These are phyloP conservation scores for Fusarium albidum DNA, from an alignment of 2,329 filamentous ascomycete genomes.

Conservation along the genomic window DNA sequence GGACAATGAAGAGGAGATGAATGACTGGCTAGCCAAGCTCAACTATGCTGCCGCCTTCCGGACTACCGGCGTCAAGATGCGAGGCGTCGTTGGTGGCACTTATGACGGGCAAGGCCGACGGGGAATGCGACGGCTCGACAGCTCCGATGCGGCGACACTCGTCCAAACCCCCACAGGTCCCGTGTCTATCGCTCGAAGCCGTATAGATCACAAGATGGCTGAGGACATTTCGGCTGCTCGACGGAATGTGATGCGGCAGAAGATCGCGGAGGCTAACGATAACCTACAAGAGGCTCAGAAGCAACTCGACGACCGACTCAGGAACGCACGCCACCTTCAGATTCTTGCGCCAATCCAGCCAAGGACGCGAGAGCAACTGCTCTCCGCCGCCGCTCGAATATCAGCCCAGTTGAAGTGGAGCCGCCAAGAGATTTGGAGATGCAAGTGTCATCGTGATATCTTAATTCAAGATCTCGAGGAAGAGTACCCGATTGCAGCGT, in stretches of 20 bases:
- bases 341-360: slow-evolving; percentile 89
- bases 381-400: slow-evolving; percentile 84
- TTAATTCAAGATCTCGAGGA: slow-evolving; percentile 86
- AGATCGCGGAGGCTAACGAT: slow-evolving; percentile 84
- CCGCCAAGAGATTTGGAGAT: slow-evolving; percentile 91
- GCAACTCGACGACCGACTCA: slow-evolving; percentile 81
- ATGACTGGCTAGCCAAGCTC: slow-evolving; percentile 95
- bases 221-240: slow-evolving; percentile 86
- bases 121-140: slow-evolving; percentile 75
- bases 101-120: slow-evolving; percentile 84
- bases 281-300: slow-evolving; percentile 77
- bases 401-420: slow-evolving; percentile 92
- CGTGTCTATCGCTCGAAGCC: slow-evolving; percentile 75
- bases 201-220: slow-evolving; percentile 82
- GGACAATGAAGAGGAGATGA: slow-evolving; percentile 89
- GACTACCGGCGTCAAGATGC: slow-evolving; percentile 88
- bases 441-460: slow-evolving; percentile 91
- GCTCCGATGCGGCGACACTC: slow-evolving; percentile 64
- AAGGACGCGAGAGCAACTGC: slow-evolving; percentile 86
- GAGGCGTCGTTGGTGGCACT: slow-evolving; percentile 83
- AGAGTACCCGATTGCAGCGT: slow-evolving; percentile 54
- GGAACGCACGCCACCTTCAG: slow-evolving; percentile 90
- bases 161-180: slow-evolving; percentile 78
- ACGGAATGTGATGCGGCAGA: slow-evolving; percentile 81
- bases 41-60: slow-evolving; percentile 97